Base-by-base conservation (phyloP, 2,329 filamentous ascomycete species). In the Botryotinia narcissicola region DNA sequence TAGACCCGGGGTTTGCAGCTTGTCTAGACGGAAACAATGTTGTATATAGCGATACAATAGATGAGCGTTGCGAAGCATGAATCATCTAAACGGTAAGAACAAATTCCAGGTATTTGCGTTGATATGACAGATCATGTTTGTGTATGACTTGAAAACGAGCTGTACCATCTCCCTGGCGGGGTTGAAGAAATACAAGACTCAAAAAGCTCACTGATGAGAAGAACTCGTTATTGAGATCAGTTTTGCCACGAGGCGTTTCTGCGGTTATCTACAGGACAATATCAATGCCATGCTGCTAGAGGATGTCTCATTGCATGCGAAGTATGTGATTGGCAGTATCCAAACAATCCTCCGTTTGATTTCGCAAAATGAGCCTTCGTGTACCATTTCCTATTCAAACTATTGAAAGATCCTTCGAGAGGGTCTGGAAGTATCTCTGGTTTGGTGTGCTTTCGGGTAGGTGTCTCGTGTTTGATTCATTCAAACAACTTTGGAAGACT, bases 201-300 rank as follows among this genome's bases (percentile, higher is more conserved):
- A n/a, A 68, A 57, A 44, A 46, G n/a, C 62, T 29, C 46, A 25
- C 40, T 57, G 25, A 68, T 48, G 54, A 40, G 48, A 40, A 67
- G 40, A 57, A 60, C 51, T 69, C 42, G 29, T 40, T 42, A 42
- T 60, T 48, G 62, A 72, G 51, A 68, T 48, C 48, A 69, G 42
- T 63, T 73, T 75, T 75, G 74, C 77, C 77, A 78, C 76, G 76
- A 76, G 77, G 75, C 57, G 66, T 71, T 70, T 73, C 59, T 75
- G 75, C 76, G 75, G 77, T 68, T 76, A 64, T 75, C 73, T 72
- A 75, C 76, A 76, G 73, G 63, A 66, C 63, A 72, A 37, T 59
- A 54, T 44, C 64, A 73, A 59, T 71, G 59, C 66, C 72, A 73
- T 73, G 72, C 44, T 63, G 48, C 44, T 71, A 59, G 69, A 44